These are phyloP conservation scores for Uromyces viciae-fabae DNA, from an alignment of 1,284 basidiomycete genomes.

Conservation along the genomic window DNA sequence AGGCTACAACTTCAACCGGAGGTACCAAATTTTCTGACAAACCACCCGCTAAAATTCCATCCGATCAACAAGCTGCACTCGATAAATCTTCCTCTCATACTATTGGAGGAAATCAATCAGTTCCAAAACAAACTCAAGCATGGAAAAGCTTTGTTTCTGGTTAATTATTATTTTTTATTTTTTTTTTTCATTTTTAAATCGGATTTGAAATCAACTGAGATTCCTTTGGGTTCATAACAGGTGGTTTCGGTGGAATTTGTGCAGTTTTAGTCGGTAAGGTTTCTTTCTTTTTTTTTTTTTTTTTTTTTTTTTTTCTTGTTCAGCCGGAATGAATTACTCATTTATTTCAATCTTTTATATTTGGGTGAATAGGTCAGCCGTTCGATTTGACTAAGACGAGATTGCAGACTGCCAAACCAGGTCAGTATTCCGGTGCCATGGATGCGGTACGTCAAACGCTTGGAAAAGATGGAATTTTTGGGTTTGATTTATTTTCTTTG, in stretches of 20 bases:
- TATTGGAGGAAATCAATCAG: conserved; percentile 13
- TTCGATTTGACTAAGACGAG: conserved; percentile 80
- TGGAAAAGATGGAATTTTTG: conserved; percentile 79
- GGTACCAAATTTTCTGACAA: conserved; percentile 37
- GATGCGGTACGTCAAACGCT: conserved; percentile 90
- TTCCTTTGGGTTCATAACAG: conserved; percentile 71
- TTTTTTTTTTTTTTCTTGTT: too few relatives aligned
- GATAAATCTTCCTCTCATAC: conserved; percentile 25
- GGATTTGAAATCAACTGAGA: conserved; percentile 52
- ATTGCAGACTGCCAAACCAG: conserved; percentile 85
- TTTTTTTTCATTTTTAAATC: neutral
- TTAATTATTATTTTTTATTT: neutral
- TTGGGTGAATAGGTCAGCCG: conserved; percentile 73
- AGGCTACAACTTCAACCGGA: conserved; percentile 34
- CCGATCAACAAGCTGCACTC: conserved; percentile 27
- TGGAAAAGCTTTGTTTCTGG: conserved; percentile 44
- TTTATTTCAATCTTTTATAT: too few relatives aligned
- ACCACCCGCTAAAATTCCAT: conserved; percentile 21
- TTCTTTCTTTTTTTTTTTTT: conserved; percentile 44
- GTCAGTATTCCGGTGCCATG: conserved; percentile 83
- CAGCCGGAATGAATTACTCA: too few relatives aligned
- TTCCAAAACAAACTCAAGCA: conserved; percentile 16
- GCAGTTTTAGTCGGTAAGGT: conserved; percentile 80
- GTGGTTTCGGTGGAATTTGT: conserved; percentile 82
- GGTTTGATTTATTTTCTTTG: conserved; percentile 61